These are phyloP conservation scores for Trametes gibbosa DNA, from an alignment of 768 basidiomycete species.

Conservation along the genomic window DNA sequence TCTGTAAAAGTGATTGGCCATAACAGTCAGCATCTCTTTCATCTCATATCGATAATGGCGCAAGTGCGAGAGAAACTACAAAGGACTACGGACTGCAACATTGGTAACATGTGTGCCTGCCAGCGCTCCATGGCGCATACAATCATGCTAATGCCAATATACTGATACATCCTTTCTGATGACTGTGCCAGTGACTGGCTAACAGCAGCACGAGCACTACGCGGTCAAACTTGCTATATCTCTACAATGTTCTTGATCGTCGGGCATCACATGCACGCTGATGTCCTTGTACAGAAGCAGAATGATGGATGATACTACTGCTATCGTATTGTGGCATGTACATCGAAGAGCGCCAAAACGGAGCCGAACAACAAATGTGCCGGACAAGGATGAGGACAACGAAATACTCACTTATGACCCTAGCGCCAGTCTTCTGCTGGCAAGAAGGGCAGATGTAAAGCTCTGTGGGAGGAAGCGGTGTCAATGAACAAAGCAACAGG, in stretches of 20 bases:
- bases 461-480: slow-evolving; percentile 36
- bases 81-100: background rate
- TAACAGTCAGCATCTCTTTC: slow-evolving; percentile 26
- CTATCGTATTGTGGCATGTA: slow-evolving; percentile 19
- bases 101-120: background rate
- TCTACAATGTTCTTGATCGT: background rate
- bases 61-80: background rate
- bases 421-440: slow-evolving; percentile 57
- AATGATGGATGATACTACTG: background rate
- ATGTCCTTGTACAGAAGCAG: background rate
- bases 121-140: background rate
- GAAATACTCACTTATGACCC: slow-evolving; percentile 75
- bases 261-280: background rate
- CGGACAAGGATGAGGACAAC: background rate
- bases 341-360: slow-evolving; percentile 28
- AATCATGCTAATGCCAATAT: too few relatives aligned
- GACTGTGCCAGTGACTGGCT: background rate
- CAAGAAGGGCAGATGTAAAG: slow-evolving; percentile 58
- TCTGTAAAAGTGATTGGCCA: slow-evolving; percentile 41
- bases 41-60: too few relatives aligned
- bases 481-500: background rate
- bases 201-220: background rate
- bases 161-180: too few relatives aligned
- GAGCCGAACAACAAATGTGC: background rate
- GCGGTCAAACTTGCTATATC: background rate